A percentile compares a stretch with the other conserved stretches of the same genome.
Conservation (phyloP, 345 rosid genomes). For the Rhizophora apiculata region DNA sequence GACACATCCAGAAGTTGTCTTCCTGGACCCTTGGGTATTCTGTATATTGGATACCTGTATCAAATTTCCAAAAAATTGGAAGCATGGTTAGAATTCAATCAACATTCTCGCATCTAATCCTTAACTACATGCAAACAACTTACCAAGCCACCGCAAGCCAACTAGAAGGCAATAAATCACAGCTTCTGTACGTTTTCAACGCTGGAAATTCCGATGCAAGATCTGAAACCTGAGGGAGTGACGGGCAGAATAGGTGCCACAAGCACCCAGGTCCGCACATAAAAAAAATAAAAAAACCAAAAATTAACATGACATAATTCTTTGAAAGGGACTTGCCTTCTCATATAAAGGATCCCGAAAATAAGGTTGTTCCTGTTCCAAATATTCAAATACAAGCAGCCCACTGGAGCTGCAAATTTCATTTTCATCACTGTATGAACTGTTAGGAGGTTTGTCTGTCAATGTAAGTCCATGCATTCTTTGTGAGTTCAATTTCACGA, state of each 20-base stretch:
- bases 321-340: slow-evolving; percentile 38
- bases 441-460: slow-evolving; percentile 25
- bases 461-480: slow-evolving; percentile 32
- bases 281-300: neutral
- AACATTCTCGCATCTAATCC: neutral
- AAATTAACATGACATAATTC: neutral
- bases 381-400: slow-evolving; percentile 43
- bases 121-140: neutral
- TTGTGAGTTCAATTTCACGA: slow-evolving; percentile 25
- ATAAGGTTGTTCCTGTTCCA: slow-evolving; percentile 58
- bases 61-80: slow-evolving; percentile 18
- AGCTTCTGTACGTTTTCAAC: slow-evolving; percentile 57
- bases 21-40: slow-evolving; percentile 74
- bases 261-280: slow-evolving; percentile 14
- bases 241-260: neutral
- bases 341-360: slow-evolving; percentile 53
- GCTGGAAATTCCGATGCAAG: slow-evolving; percentile 60
- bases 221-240: slow-evolving; percentile 42
- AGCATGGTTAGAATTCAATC: slow-evolving; percentile 6
- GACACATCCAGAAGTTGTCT: slow-evolving; percentile 76
- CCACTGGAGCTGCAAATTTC: slow-evolving; percentile 33
- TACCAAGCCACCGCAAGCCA: slow-evolving; percentile 93
- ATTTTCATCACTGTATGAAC: slow-evolving; percentile 37
- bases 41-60: slow-evolving; percentile 81
- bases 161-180: slow-evolving; percentile 72